Base-by-base conservation (phyloP, 768 basidiomycete genomes). In the Kondoa subrosea region DNA sequence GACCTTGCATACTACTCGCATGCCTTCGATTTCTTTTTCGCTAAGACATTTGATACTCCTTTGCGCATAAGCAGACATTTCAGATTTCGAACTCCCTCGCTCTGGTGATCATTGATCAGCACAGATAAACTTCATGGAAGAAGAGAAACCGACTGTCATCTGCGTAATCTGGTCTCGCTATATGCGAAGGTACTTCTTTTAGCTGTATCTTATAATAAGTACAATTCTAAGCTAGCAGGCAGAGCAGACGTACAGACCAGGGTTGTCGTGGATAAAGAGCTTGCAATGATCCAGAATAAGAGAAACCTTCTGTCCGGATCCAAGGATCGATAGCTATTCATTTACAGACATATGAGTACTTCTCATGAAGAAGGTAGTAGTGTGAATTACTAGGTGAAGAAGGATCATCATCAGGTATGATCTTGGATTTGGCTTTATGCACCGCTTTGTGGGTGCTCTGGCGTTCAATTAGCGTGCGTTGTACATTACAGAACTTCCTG, bases 101-200 rank as follows among this genome's bases (percentile, higher is more conserved):
- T 56, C 69, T 60, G 61, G 40, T n/a, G 4, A 40, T 56, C 17
- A 31, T 27, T 56, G n/a, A 3, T 32, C 1, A 66, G 62, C 33
- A 56, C 12, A 2, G 56, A 34, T 14, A 50, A 74, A 61, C 25
- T 77, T 77, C 78, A 60, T 77, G 40, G 70, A 61, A 31, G 66
- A 64, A 67, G 57, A 72, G 76, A 15, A 31, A 56, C 74, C 57
- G 63, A 88, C 87, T 83, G 72, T 84, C 79, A 70, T 83, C 80
- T 25, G 87, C 88, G 79, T 96, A 95, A 74, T 97, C 95, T 2
- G 95, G 95, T 67, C 84, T 80, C 12, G 81, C 82, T 72, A 99
- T 95, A 74, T 90, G 85, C 30, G 81, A 83, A 8, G 92, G 95
- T 1, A 97, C 84, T 2, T 74, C 75, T 32, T n/a, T 77, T 73